A percentile compares a stretch with the other conserved stretches of the same genome.
These are phyloP conservation scores for Starmerella roubikii DNA, from an alignment of 805 yeast species.

Conservation along the genomic window DNA sequence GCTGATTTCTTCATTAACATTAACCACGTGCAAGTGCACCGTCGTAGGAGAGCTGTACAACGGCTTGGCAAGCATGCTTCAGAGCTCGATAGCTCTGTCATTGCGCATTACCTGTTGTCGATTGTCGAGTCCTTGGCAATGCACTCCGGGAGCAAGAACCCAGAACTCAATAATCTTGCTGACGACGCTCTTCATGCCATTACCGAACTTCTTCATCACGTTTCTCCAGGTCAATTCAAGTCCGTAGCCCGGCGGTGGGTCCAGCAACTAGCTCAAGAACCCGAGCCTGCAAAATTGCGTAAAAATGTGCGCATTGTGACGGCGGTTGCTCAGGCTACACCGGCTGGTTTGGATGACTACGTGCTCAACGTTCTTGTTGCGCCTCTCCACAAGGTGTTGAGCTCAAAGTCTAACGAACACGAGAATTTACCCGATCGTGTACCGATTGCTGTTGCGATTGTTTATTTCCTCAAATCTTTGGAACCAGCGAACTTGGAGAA, in stretches of 20 bases:
- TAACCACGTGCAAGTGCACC: slow-evolving; percentile 68
- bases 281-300: slow-evolving; percentile 30
- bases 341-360: slow-evolving; percentile 23
- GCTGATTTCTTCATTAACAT: slow-evolving; percentile 68
- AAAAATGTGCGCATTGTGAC: slow-evolving; percentile 40
- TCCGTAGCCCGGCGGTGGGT: slow-evolving; percentile 63
- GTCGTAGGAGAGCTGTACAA: slow-evolving; percentile 74
- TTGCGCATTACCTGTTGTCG: slow-evolving; percentile 74
- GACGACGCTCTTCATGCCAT: slow-evolving; percentile 44
- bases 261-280: slow-evolving; percentile 32
- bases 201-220: slow-evolving; percentile 39
- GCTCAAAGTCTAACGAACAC: slow-evolving; percentile 43
- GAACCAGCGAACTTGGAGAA: slow-evolving; percentile 40
- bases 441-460: slow-evolving; percentile 69
- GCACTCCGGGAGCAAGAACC: slow-evolving; percentile 21
- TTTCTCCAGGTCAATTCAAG: slow-evolving; percentile 69
- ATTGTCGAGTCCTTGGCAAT: slow-evolving; percentile 74
- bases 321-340: slow-evolving; percentile 17
- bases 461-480: slow-evolving; percentile 51
- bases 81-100: slow-evolving; percentile 30
- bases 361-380: slow-evolving; percentile 48
- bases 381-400: slow-evolving; percentile 43
- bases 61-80: slow-evolving; percentile 37
- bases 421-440: slow-evolving; percentile 64
- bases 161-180: slow-evolving; percentile 28